Evolutionary conservation across 1,139 yeast species (phyloP), one percentile per base, ranked within the genome.

Genomic region (Saccharomyces uvarum): DNA sequence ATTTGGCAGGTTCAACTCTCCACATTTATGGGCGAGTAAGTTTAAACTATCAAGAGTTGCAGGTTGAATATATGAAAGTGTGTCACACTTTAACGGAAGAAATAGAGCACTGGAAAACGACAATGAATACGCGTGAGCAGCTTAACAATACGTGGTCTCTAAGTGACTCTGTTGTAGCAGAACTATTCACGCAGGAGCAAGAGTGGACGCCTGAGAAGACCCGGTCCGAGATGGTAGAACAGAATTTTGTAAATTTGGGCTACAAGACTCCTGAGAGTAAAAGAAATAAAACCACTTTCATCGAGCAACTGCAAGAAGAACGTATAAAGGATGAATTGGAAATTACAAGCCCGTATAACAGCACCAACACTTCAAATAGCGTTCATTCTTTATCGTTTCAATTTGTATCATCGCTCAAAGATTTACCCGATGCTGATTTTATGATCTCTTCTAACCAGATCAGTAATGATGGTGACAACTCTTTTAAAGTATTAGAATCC

Each of bases 101-200:
- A 44, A 58, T 65, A 16, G 52, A 55, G 8, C 62, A 60, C 54
- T 64, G 67, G 68, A 52, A 55, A 41, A 19, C 8, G 4, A 59
- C 63, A 4, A 42, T 64, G 13, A 44, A 54, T 5, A 53, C 54
- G 33, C 50, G 59, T 6, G 32, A 46, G 9, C 14, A 31, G 24
- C 50, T 63, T 24, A 41, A 51, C 21, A 47, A 47, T 2, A 58
- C 63, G 4, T 62, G 66, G 66, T 24, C 27, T 5, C 38, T 38
- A 6, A 51, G 41, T 21, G 27, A 26, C 11, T 38, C 24, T 24
- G 32, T 27, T 27, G 13, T 16, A 9, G 14, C 26, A 47, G 50
- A 48, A 16, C 41, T 26, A 16, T n/a, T 41, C 6, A 48, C 44
- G 6, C 44, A 38, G 19, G 44, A 38, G 44, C 44, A 38, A 13